Base-by-base conservation (phyloP, 805 yeast genomes). In the Starmerella scarabaei region DNA sequence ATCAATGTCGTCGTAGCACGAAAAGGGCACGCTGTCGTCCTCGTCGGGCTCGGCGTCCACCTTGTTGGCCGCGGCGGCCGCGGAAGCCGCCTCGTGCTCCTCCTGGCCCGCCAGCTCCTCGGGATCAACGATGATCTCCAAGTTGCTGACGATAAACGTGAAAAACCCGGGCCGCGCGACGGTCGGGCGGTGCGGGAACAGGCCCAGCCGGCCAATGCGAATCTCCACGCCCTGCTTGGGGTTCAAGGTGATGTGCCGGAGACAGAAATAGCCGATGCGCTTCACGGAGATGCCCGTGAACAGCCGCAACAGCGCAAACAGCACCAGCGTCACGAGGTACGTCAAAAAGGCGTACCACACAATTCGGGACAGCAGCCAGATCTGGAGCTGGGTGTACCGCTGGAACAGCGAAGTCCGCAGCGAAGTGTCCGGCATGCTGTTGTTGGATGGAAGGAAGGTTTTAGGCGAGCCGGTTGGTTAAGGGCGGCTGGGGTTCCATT, bases 121-220 rank as follows among this genome's bases (percentile, higher is more conserved):
- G 5, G 51, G 37, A 24, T 61, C 64, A 27, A 57, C 38, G 11
- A 49, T 43, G 16, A 64, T 34, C 26, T 60, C 63, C 15, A 59
- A 44, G 20, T 57, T 58, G 17, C 53, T 42, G 30, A 63, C 47
- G 17, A 54, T 38, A 26, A 64, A 41, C 26, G 59, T 54, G 33
- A 63, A 34, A 58, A 64, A 60, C 2, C 66, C 65, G 4, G 68
- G 68, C 11, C 61, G 43, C 5, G 66, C 61, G 23, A 62, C 60
- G 3, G 63, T 59, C 3, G 68, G 66, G 3, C 66, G 51, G 38
- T 62, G 67, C 12, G 65, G 49, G 14, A 52, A 35, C 5, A 64
- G 38, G 12, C 65, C 64, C 5, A 62, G 38, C 35, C 52, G 48
- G 24, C 62, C 58, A 28, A 64, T 57, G 14, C 53, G 53, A 33